A percentile compares a stretch with the other conserved stretches of the same genome.
Evolutionary conservation across 2,329 filamentous ascomycete species (phyloP).

Genomic region (Nectriaceae sp.): DNA sequence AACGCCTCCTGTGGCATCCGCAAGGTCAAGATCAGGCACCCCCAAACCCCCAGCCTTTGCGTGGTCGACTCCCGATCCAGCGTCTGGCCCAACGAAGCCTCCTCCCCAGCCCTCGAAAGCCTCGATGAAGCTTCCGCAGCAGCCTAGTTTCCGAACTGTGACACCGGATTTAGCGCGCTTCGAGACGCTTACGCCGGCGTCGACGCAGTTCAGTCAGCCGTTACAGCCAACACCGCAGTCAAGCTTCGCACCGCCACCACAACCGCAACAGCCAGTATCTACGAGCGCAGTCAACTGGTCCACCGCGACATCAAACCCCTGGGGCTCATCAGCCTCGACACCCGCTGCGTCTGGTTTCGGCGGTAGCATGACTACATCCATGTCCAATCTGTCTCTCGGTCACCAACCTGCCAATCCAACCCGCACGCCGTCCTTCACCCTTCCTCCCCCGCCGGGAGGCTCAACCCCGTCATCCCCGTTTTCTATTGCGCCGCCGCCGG

Average conservation of each 20-base stretch:
- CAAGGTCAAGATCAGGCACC: slow-evolving; percentile 37
- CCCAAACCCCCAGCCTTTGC: slow-evolving; percentile 57
- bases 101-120: too few species aligned
- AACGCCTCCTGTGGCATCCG: slow-evolving; percentile 37
- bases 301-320: slow-evolving; percentile 47
- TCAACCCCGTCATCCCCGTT: slow-evolving; percentile 41
- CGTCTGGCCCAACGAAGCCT: slow-evolving; percentile 35
- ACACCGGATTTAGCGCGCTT: slow-evolving; percentile 61
- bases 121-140: too few species aligned
- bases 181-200: slow-evolving; percentile 56
- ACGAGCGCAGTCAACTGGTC: slow-evolving; percentile 54
- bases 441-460: slow-evolving; percentile 54
- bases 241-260: slow-evolving; percentile 29
- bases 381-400: slow-evolving; percentile 51
- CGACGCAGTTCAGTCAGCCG: slow-evolving; percentile 65
- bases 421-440: slow-evolving; percentile 53
- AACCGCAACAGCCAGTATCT: slow-evolving; percentile 22
- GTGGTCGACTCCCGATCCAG: slow-evolving; percentile 62
- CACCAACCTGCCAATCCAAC: slow-evolving; percentile 41
- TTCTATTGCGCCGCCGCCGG: slow-evolving; percentile 49
- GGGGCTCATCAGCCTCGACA: slow-evolving; percentile 43
- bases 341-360: slow-evolving; percentile 35
- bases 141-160: slow-evolving; percentile 53
- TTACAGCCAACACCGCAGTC: slow-evolving; percentile 47
- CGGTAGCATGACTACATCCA: slow-evolving; percentile 42